Base-by-base conservation (phyloP, 192 early-diverging fungal genomes). In the Coemansia sp. region DNA sequence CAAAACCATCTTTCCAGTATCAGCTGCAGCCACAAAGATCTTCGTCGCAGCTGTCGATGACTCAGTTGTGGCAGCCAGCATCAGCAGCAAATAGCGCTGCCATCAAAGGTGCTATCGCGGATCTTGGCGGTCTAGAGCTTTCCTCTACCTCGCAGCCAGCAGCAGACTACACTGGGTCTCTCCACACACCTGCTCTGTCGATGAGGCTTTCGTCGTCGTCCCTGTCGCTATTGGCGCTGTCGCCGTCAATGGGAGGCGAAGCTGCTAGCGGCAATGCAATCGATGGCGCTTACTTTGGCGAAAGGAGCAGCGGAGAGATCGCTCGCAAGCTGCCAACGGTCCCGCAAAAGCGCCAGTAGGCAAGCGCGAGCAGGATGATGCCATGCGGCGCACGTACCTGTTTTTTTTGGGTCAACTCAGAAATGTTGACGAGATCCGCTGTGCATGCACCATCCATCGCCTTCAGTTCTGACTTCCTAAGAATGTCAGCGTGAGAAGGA, bases 151-250 rank as follows among this genome's bases (percentile, higher is more conserved):
- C 57, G 33, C 72, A 74, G 29, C 35, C 67, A 25, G 45, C 42
- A 25, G 45, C 42, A 20, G 69, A 75, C 59, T 65, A 62, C 57
- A 58, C 59, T 11, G 72, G 68, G 5, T 63, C 67, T 11, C 67
- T 81, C 22, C 69, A 73, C 25, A 81, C 79, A n/a, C 79, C 79
- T 7, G 70, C 72, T 10, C 69, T 73, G 38, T 81, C 79, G 29
- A 67, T 67, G 3, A 70, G 70, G 9, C 67, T 67, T 25, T 81
- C 79, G n/a, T 63, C 79, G 4, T 75, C 79, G 41, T 75, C 73
- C 15, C 59, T 73, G 63, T 75, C 73, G 40, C 67, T 72, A 40
- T n/a, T 81, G 29, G 69, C 69, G 6, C 62, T 72, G 59, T 66
- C 70, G 20, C 70, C 70, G 2, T 73, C 64, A 13, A 49, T 35